phyloP scores from a whole-genome alignment of 1,284 basidiomycete species.

The Rhizoctonia solani region DNA sequence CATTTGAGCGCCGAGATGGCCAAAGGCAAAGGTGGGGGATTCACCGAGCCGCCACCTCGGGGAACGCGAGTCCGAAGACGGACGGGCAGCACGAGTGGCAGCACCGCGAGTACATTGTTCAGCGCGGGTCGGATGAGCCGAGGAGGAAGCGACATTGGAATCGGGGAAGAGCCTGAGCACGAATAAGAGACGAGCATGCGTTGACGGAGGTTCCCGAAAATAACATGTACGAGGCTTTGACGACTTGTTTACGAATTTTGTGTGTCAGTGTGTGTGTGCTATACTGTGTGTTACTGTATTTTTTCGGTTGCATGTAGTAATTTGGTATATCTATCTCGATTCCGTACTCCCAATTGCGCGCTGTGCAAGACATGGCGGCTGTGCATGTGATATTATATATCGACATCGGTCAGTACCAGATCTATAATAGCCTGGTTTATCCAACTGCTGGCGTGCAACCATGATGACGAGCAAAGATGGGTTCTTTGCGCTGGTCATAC shows the following conservation, averaged over 20 bases:
- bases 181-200: neutral
- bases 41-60: conserved; percentile 67
- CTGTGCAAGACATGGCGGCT: too few species aligned
- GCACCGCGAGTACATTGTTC: conserved; percentile 44
- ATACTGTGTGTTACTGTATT: neutral
- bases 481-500: conserved; percentile 19
- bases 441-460: too few species aligned
- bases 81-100: conserved; percentile 50
- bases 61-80: conserved; percentile 57
- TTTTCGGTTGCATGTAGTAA: too few species aligned
- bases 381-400: too few species aligned
- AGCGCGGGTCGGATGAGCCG: conserved; percentile 33
- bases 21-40: conserved; percentile 69
- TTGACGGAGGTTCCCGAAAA: neutral
- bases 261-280: conserved; percentile 11
- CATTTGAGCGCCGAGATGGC: conserved; percentile 72
- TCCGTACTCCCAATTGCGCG: too few species aligned
- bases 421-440: too few species aligned
- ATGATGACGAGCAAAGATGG: conserved; percentile 2
- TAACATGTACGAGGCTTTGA: neutral
- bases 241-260: conserved; percentile 3
- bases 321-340: too few species aligned
- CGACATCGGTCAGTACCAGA: too few species aligned
- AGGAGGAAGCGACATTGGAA: conserved; percentile 21
- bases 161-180: conserved; percentile 7